phyloP scores from a whole-genome alignment of 2,329 filamentous ascomycete species.

The Microdochium bolleyi region DNA sequence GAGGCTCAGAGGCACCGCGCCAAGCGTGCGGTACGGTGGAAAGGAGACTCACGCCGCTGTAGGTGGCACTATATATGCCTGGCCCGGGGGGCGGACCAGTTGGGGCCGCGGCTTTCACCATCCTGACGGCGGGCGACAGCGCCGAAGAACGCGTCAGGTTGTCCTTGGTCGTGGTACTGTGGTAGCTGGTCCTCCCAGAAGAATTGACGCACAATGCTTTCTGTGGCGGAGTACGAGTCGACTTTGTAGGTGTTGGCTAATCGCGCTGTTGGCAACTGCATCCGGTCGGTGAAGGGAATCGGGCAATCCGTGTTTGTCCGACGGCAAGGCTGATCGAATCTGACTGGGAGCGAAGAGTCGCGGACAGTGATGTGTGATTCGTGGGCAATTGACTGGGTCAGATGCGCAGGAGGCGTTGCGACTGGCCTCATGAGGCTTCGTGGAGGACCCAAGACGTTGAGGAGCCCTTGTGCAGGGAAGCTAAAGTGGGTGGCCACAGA shows the following conservation, averaged over 20 bases:
- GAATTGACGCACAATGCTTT: no score
- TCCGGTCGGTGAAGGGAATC: background rate
- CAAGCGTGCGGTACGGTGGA: slow-evolving; percentile 2
- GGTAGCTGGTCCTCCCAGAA: no score
- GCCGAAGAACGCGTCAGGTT: no score
- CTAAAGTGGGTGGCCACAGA: background rate
- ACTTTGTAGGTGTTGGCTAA: background rate
- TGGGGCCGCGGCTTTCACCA: slow-evolving; percentile 37
- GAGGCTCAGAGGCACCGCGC: background rate
- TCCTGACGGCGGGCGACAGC: slow-evolving; percentile 13
- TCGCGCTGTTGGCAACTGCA: background rate
- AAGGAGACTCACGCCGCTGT: slow-evolving; percentile 53
- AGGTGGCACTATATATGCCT: slow-evolving; percentile 60
- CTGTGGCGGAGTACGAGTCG: no score
- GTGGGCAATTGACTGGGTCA: background rate
- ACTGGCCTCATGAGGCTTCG: background rate
- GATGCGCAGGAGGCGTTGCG: background rate
- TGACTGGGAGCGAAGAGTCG: background rate
- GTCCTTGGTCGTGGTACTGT: background rate
- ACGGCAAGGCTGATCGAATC: background rate
- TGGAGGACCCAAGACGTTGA: background rate
- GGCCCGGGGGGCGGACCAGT: slow-evolving; percentile 19
- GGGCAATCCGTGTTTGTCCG: background rate
- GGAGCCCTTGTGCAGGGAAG: background rate
- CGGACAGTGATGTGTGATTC: no score